Conservation (phyloP, 2,329 filamentous ascomycete genomes). For the Chaetomiaceae sp. region DNA sequence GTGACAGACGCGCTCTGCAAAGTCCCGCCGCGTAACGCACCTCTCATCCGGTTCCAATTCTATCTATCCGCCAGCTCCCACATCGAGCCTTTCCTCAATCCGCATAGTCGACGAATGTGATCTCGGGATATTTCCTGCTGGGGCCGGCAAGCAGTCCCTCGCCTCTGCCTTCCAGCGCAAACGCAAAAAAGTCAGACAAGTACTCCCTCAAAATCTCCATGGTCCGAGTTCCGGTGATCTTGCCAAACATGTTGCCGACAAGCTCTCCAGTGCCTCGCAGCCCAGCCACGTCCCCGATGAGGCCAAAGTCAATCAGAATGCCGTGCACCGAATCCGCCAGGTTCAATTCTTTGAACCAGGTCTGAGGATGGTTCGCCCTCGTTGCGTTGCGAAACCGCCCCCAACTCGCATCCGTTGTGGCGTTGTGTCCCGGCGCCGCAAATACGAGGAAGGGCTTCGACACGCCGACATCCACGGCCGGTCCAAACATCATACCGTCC, state of each 20-base stretch:
- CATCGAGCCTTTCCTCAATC: no score
- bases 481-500: constrained; percentile 34
- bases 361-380: constrained; percentile 19
- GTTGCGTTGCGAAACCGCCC: constrained; percentile 26
- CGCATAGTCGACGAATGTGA: constrained; percentile 1
- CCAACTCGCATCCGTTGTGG: constrained; percentile 26
- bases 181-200: constrained; percentile 30
- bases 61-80: no score
- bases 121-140: constrained; percentile 10
- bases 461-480: constrained; percentile 26
- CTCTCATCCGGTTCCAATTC: no score
- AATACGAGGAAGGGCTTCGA: constrained; percentile 32
- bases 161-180: constrained; percentile 22
- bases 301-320: constrained; percentile 31
- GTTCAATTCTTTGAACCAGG: constrained; percentile 32
- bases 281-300: constrained; percentile 27
- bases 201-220: constrained; percentile 31
- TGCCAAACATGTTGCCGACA: constrained; percentile 27
- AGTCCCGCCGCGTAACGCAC: no score
- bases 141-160: constrained; percentile 22
- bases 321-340: constrained; percentile 30
- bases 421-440: constrained; percentile 30
- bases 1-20: no score
- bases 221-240: constrained; percentile 27
- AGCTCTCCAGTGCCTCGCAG: constrained; percentile 19